These are phyloP conservation scores for Zygosaccharomyces kombuchaensis DNA, from an alignment of 805 yeast genomes.

Conservation along the genomic window DNA sequence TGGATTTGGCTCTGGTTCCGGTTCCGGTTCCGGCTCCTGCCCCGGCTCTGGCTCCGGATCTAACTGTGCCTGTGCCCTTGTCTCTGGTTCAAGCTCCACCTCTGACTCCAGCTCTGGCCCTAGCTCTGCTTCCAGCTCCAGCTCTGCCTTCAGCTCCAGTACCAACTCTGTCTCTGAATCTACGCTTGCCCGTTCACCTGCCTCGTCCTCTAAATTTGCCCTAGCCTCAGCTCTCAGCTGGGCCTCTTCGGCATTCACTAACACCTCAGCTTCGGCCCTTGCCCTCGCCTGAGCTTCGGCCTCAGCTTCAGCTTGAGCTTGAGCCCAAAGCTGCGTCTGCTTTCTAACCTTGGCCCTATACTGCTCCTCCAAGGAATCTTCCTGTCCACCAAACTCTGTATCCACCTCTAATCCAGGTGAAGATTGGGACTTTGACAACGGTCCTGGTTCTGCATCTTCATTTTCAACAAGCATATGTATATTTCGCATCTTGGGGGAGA, in stretches of 20 bases:
- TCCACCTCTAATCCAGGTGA: neutral
- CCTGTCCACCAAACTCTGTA: neutral
- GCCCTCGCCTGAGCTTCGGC: neutral
- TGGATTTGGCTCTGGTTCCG: neutral
- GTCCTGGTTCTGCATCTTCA: neutral
- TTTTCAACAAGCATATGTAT: conserved; percentile 11
- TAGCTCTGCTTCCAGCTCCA: neutral
- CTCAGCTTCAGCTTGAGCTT: conserved; percentile 1
- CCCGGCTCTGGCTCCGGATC: neutral
- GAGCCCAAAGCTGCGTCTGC: conserved; percentile 1
- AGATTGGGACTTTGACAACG: neutral
- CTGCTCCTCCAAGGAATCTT: neutral
- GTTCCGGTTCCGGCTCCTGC: neutral
- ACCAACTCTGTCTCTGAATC: neutral
- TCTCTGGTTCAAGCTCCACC: neutral
- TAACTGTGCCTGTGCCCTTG: neutral
- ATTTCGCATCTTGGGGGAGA: conserved; percentile 22
- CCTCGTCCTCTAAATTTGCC: neutral
- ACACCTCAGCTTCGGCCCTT: neutral
- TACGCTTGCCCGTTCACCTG: neutral
- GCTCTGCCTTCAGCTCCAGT: neutral
- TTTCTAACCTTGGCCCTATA: neutral
- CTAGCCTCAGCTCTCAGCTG: neutral
- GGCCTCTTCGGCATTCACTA: neutral
- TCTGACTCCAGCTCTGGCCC: neutral